Percentiles rank a stretch among this genome's conserved stretches.
phyloP scores from a whole-genome alignment of 2,329 filamentous ascomycete genomes.

The Claviceps maximensis region DNA sequence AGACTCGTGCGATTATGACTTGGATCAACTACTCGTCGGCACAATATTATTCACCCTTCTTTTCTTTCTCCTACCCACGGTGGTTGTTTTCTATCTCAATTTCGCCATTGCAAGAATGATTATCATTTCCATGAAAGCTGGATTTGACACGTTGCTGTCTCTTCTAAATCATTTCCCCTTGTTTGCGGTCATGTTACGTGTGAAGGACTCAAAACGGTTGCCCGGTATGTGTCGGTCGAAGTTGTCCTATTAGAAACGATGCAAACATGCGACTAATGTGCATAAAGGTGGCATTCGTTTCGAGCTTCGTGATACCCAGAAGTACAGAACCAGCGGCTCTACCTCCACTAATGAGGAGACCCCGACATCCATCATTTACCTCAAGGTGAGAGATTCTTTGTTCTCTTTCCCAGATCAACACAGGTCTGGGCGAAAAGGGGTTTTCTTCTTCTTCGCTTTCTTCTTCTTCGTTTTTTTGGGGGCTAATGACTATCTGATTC shows the following conservation, averaged over 20 bases:
- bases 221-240: constrained; percentile 46
- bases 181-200: constrained; percentile 87
- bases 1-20: constrained; percentile 95
- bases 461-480: not conserved
- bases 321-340: constrained; percentile 28
- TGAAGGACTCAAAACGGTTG: constrained; percentile 83
- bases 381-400: constrained; percentile 49
- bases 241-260: not conserved
- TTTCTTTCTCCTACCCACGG: constrained; percentile 88
- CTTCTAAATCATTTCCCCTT: constrained; percentile 96
- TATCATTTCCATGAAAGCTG: constrained; percentile 86
- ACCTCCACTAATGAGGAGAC: constrained; percentile 32
- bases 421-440: no score
- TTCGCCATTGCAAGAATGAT: constrained; percentile 90
- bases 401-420: not conserved
- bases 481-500: not conserved
- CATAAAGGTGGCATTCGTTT: constrained; percentile 58
- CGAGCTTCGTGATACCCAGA: constrained; percentile 65
- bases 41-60: constrained; percentile 93
- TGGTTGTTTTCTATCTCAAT: constrained; percentile 92
- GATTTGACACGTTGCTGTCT: constrained; percentile 80
- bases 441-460: not conserved
- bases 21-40: constrained; percentile 89
- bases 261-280: constrained; percentile 5
- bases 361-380: constrained; percentile 68